Percentiles rank a stretch among this genome's conserved stretches.
Conservation (phyloP, 768 basidiomycete genomes). For the Rhizopogon vinicolor region DNA sequence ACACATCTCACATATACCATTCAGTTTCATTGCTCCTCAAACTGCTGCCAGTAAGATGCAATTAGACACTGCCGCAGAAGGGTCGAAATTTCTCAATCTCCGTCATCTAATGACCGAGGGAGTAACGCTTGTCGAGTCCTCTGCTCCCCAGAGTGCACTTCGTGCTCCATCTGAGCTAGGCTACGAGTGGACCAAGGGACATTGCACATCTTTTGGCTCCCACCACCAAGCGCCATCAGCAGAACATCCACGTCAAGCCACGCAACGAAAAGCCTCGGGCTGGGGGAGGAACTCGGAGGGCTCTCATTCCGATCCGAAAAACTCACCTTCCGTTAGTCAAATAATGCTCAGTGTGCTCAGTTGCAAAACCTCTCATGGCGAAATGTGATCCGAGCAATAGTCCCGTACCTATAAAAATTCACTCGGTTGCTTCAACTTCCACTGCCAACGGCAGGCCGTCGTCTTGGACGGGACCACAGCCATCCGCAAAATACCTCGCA, state of each 20-base stretch:
- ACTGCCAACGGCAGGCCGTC: too few relatives aligned
- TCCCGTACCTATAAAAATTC: too few relatives aligned
- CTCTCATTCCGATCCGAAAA: slow-evolving; percentile 19
- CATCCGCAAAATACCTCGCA: too few relatives aligned
- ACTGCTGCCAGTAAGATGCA: slow-evolving; percentile 76
- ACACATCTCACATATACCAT: slow-evolving; percentile 3
- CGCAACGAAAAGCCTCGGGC: slow-evolving; percentile 1
- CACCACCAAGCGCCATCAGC: slow-evolving; percentile 1
- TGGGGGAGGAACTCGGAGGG: slow-evolving; percentile 21
- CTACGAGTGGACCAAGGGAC: not conserved
- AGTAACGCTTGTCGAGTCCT: too few relatives aligned
- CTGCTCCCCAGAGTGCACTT: too few relatives aligned
- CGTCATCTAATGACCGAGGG: too few relatives aligned
- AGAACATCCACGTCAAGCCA: not conserved
- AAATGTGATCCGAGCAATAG: too few relatives aligned
- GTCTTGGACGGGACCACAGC: too few relatives aligned
- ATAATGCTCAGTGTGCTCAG: too few relatives aligned
- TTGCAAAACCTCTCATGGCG: not conserved
- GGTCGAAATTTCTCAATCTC: too few relatives aligned
- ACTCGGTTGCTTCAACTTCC: too few relatives aligned
- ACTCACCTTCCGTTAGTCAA: not conserved
- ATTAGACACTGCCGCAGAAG: slow-evolving; percentile 23
- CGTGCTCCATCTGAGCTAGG: not conserved
- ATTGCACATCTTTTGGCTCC: not conserved
- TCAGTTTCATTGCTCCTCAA: slow-evolving; percentile 41